These are phyloP conservation scores for Rhizopogon sp. DNA, from an alignment of 768 basidiomycete species.

Conservation along the genomic window DNA sequence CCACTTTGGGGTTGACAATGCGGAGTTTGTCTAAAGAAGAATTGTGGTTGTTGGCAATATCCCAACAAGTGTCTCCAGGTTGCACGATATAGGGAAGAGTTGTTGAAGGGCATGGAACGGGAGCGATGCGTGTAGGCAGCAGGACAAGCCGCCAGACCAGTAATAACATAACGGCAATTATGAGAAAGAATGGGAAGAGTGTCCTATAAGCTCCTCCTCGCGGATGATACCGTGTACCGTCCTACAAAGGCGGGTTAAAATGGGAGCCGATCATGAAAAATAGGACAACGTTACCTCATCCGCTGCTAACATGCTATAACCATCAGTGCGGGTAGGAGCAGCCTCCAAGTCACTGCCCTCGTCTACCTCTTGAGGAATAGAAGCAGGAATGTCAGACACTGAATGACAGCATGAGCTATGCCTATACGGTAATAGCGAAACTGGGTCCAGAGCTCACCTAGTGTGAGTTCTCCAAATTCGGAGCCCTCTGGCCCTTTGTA, in stretches of 20 bases:
- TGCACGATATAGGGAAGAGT: conserved; percentile 41
- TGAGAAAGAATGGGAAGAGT: conserved; percentile 69
- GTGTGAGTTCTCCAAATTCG: conserved; percentile 48
- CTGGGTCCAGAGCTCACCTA: conserved; percentile 24
- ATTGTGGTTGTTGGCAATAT: conserved; percentile 44
- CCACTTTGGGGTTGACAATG: conserved; percentile 45
- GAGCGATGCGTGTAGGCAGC: conserved; percentile 21
- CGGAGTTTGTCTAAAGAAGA: conserved; percentile 48
- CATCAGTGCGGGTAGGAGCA: conserved; percentile 47
- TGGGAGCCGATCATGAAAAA: neutral
- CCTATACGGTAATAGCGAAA: neutral
- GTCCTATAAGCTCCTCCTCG: conserved; percentile 49
- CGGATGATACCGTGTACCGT: conserved; percentile 24
- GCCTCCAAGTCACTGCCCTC: conserved; percentile 49
- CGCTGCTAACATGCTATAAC: conserved; percentile 48
- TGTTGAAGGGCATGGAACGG: conserved; percentile 30
- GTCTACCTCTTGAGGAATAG: conserved; percentile 21
- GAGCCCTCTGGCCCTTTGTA: conserved; percentile 61
- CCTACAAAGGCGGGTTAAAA: conserved; percentile 23
- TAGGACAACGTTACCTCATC: conserved; percentile 41
- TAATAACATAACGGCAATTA: conserved; percentile 57
- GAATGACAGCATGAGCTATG: neutral
- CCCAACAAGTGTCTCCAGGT: conserved; percentile 66
- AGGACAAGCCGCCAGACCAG: conserved; percentile 60
- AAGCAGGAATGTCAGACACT: conserved; percentile 28